Base-by-base conservation (phyloP, 495 filamentous ascomycete genomes). In the Podospora conica region DNA sequence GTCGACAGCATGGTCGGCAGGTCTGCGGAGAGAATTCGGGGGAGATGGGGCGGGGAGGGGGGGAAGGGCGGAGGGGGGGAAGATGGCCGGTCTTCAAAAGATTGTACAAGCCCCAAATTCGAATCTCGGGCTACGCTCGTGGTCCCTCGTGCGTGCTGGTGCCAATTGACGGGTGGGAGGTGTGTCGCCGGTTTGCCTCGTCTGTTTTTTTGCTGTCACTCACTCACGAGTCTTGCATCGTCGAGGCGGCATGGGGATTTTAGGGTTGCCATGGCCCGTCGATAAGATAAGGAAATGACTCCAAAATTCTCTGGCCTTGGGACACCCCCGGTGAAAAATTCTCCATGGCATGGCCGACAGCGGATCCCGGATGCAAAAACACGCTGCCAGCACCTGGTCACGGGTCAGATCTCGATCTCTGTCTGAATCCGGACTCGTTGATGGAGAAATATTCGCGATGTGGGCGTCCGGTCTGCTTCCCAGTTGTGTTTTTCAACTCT, bases 1-100 rank as follows among this genome's bases (percentile, higher is more conserved):
- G 75, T 73, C 72, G 76, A 76, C 70, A 76, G 66, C 77, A 79
- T 77, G 20, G 56, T 74, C 48, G 61, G 27, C 31, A 55, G 29
- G 60, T 20, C 68, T 66, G 58, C 24, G 61, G 58, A 56, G 55
- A 58, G 28, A 48, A 28, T 53, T 56, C 27, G 54, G 60, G 59
- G 27, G 20, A 29, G 60, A 18, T 28, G 56, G 15, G 12, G 18
- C 28, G 28, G 28, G 53, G 28, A 40, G 60, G 27, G n/a, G 56
- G 15, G 12, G 18, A 21, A 27, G 28, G 53, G 28, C 28, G 60
- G 27, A 5, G 53, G 59, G 56, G 58, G 64, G 31, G 60, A 48
- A 48, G 40, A 48, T 56, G 63, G 23, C 64, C 24, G 54, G 53
- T 62, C n/a, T 28, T 53, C 55, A 28, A 54, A 54, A 48, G 21